Base-by-base conservation (phyloP, 805 yeast species). In the Metschnikowia sp. region DNA sequence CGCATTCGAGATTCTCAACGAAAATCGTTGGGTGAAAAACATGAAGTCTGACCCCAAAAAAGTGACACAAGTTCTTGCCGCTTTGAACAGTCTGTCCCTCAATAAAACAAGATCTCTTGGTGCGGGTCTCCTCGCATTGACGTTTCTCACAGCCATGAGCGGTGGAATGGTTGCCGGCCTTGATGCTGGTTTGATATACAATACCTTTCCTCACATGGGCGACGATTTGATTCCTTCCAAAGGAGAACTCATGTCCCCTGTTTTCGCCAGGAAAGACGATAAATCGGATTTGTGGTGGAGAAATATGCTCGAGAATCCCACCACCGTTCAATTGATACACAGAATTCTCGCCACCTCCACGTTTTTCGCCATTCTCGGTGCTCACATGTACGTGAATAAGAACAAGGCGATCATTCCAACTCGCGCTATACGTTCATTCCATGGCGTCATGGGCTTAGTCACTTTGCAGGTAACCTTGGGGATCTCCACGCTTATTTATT, bases 161-260 rank as follows among this genome's bases (percentile, higher is more conserved):
- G 99, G 99, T 51, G 97, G 96, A 12, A 82, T 94, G 76, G 99
- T 94, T 39, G 99, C 99, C 12, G 99, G 99, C 8, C 75, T 94
- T 46, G 99, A 94, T 68, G 99, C 99, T 3, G 99, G 99, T 42
- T 74, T 91, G 67, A 90, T 94, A 55, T 94, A 94, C 69, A 94
- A 94, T 67, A 85, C 95, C 4, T 94, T 90, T 78, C 99, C 99
- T 31, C 87, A 84, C 59, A 94, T 94, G 99, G 98, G 98, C 36
- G 88, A 88, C 42, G 80, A 79, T 36, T 77, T 79, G 70, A 54
- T 86, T 34, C 99, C 99, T 9, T 78, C 86, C 13, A 66, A 62
- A n/a, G 70, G 77, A 53, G 99, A 94, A 65, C 72, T 94, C 42
- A 79, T 91, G 75, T 86, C 87, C 40, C 82, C 85, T 4, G 76